phyloP scores from a whole-genome alignment of 192 early-diverging fungal genomes.

The Coemansia nantahalensis region DNA sequence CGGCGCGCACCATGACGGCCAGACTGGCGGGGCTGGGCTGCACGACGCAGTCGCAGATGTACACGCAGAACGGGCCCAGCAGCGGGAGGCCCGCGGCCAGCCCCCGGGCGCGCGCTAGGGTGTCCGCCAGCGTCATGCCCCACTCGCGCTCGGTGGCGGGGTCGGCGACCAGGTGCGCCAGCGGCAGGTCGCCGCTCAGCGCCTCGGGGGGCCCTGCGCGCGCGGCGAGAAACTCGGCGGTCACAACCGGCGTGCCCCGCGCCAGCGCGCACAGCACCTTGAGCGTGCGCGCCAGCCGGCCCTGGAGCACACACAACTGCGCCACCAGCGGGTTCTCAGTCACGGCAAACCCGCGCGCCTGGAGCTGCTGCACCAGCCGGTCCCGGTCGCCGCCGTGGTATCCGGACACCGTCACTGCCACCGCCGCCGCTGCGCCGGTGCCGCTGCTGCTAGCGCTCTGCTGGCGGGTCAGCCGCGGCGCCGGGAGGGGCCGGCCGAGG shows the following conservation, averaged over 20 bases:
- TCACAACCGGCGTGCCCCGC: slow-evolving; percentile 34
- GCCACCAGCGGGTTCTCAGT: slow-evolving; percentile 37
- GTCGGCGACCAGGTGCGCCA: slow-evolving; percentile 12
- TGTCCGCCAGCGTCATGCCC: slow-evolving; percentile 20
- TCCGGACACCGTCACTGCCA: slow-evolving; percentile 18
- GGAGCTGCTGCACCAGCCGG: not conserved
- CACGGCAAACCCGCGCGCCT: slow-evolving; percentile 3
- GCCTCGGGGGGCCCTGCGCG: not conserved
- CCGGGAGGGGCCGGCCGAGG: too few relatives aligned
- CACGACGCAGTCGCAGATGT: slow-evolving; percentile 7
- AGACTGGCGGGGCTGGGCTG: slow-evolving; percentile 16
- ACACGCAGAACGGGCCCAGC: slow-evolving; percentile 18
- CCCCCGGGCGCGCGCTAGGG: slow-evolving; percentile 11
- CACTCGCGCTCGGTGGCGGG: slow-evolving; percentile 33
- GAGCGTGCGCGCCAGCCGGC: slow-evolving; percentile 32
- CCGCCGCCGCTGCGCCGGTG: not conserved
- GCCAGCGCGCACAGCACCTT: slow-evolving; percentile 47
- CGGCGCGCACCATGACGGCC: slow-evolving; percentile 18
- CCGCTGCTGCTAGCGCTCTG: not conserved
- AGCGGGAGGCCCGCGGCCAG: not conserved
- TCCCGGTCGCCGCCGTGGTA: slow-evolving; percentile 6
- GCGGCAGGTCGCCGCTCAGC: not conserved
- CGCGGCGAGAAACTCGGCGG: slow-evolving; percentile 4
- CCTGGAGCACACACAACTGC: slow-evolving; percentile 23
- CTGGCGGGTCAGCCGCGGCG: not conserved